Base-by-base conservation (phyloP, 2,329 filamentous ascomycete species). In the Torrubiellomyces zombiae region DNA sequence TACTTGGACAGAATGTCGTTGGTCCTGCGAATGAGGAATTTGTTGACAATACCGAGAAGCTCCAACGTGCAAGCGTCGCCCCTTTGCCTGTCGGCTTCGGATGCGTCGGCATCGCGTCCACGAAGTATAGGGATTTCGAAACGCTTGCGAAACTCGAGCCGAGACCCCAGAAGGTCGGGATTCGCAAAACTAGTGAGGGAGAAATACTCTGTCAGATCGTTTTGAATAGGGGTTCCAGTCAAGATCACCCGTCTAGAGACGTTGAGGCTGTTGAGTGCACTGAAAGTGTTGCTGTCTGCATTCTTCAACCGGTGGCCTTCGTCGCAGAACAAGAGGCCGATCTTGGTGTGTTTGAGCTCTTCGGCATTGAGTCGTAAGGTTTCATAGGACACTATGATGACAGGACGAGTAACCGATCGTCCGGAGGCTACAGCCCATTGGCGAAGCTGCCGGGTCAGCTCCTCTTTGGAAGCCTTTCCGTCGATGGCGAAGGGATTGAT, bases 1-100 rank as follows among this genome's bases (percentile, higher is more conserved):
- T 98, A 98, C 50, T 98, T 98, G 25, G 86, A 94, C 14, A 98
- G 56, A 32, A 98, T 92, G 44, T 98, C 89, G 63, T 98, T 98
- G 4, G 86, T 94, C 29, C 89, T 75, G 31, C 89, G 77, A 40
- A 98, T 98, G 47, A 98, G 91, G 54, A 98, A 98, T 43, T 92
- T 94, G 56, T 95, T 98, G 44, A 98, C 89, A 21, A 92, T 59
- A 3, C 61, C 60, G 3, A 93, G 68, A 9, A 98, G 65, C 41
- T 93, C 86, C 4, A 63, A 60, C 12, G 93, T 67, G 26, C 83
- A 74, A 39, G 85, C 75, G 36, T 93, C 80, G 7, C 89, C 89
- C 36, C 74, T 78, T 45, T 81, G 63, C 16, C 79, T 69, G 26
- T 94, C 83, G 21, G 67, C 66, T 34, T 93, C 83, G 4, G 78